These are phyloP conservation scores for Camptophora hylomeconis DNA, from an alignment of 2,329 filamentous ascomycete species.

Conservation along the genomic window DNA sequence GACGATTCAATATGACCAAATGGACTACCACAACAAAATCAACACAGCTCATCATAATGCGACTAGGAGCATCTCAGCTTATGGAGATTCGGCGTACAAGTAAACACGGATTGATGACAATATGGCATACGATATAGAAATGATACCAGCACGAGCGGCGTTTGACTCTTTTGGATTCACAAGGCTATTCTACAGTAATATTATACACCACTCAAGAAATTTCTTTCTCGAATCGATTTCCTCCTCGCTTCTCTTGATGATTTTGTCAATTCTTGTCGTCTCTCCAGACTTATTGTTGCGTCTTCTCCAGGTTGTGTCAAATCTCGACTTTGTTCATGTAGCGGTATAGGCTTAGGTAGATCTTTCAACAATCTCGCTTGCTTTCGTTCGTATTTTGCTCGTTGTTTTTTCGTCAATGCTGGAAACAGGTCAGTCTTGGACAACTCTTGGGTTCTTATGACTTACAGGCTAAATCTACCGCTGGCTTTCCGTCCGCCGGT, in stretches of 20 bases:
- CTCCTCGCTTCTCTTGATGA: constrained; percentile 31
- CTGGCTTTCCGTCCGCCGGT: constrained; percentile 21
- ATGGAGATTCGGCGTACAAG: not conserved
- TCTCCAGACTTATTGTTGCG: constrained; percentile 24
- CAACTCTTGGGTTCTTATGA: too few species aligned
- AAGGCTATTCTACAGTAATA: too few species aligned
- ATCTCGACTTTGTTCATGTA: constrained; percentile 33
- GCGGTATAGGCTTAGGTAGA: constrained; percentile 28
- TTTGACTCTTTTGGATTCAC: not conserved
- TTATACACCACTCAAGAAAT: constrained; percentile 36
- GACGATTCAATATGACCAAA: too few species aligned
- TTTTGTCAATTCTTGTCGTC: constrained; percentile 29
- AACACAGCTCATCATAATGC: not conserved
- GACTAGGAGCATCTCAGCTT: constrained; percentile 1
- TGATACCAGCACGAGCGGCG: not conserved
- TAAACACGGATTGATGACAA: not conserved
- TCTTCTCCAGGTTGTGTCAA: constrained; percentile 27
- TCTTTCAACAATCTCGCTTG: constrained; percentile 27
- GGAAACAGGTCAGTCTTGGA: not conserved
- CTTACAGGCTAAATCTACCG: constrained; percentile 29
- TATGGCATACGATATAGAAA: not conserved
- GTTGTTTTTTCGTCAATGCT: constrained; percentile 33
- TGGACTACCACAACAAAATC: too few species aligned
- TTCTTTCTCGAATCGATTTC: constrained; percentile 33
- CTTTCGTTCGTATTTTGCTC: constrained; percentile 34